Base-by-base conservation (phyloP, 164 flowering plant genomes). In the Saururus chinensis region DNA sequence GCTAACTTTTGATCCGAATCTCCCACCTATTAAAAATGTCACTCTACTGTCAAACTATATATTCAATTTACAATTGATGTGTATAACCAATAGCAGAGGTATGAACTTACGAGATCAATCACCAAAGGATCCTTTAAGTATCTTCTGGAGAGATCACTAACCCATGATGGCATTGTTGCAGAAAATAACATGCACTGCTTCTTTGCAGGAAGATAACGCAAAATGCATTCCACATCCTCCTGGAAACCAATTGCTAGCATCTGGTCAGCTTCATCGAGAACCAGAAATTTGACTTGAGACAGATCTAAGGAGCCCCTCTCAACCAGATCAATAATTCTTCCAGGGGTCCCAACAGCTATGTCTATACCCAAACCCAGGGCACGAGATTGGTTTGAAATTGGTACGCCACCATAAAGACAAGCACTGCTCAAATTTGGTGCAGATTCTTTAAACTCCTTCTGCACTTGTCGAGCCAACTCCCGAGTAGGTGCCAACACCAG, bases 141-240 rank as follows among this genome's bases (percentile, higher is more conserved):
- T 52, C 70, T 74, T 68, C 53, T 60, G 53, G 77, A 66, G 24
- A 74, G 74, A 49, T 74, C 57, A 60, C 57, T 67, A 64, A 74
- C 69, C 74, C 77, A 74, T 35, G 74, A 64, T 12, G 77, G 77
- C 77, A 74, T 74, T 54, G 77, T 74, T 60, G 77, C 77, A 25
- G 77, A 74, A 64, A 74, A 74, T 54, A 74, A 25, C 77, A 74
- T 70, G 68, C 68, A 63, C 53, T 70, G 74, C 57, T 59, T 70
- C 60, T 74, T 62, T 53, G 66, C 51, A 40, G 77, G 77, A 54
- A 74, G 67, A 64, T 67, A 67, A 67, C 60, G 58, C 51, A 74
- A 37, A 57, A 74, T 70, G 53, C 64, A 45, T 37, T 74, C 77
- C 53, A 70, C 77, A 67, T 60, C 74, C 66, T 74, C 77, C 59